These are phyloP conservation scores for Aspergillus sergii DNA, from an alignment of 2,329 filamentous ascomycete species.

Conservation along the genomic window DNA sequence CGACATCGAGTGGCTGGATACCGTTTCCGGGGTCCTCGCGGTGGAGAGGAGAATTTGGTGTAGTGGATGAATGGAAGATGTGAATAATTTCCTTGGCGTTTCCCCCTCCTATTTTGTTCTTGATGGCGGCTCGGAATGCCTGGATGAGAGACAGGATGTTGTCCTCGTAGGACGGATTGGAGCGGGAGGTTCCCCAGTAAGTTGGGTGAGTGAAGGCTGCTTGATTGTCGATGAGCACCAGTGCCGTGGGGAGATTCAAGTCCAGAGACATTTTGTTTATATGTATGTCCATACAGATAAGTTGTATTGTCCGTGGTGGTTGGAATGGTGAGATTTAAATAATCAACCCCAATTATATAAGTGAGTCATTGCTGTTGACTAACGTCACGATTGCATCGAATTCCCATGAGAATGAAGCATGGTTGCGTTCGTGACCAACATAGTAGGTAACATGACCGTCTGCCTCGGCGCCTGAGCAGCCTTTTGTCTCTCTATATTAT, in stretches of 20 bases:
- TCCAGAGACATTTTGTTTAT: slow-evolving; percentile 12
- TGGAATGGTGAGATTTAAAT: not conserved
- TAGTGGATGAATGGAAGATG: slow-evolving; percentile 48
- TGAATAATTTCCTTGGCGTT: slow-evolving; percentile 44
- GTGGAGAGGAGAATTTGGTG: slow-evolving; percentile 39
- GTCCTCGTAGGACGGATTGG: slow-evolving; percentile 48
- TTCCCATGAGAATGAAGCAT: not conserved
- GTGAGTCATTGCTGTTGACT: not conserved
- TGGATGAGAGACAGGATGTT: slow-evolving; percentile 46
- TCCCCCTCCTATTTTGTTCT: slow-evolving; percentile 1
- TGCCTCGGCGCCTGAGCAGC: not conserved
- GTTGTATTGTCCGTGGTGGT: too few species aligned
- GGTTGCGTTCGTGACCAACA: too few species aligned
- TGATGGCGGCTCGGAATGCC: slow-evolving; percentile 35
- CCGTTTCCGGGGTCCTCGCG: slow-evolving; percentile 32
- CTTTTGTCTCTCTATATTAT: not conserved
- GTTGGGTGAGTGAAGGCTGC: slow-evolving; percentile 43
- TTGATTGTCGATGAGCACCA: slow-evolving; percentile 55
- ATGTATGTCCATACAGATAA: too few species aligned
- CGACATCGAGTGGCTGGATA: slow-evolving; percentile 34
- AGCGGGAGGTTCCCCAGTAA: slow-evolving; percentile 46
- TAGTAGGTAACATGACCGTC: not conserved
- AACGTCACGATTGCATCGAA: not conserved
- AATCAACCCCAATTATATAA: not conserved
- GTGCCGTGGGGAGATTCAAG: slow-evolving; percentile 36